A percentile compares a stretch with the other conserved stretches of the same genome.
Evolutionary conservation across 805 yeast genomes (phyloP).

Genomic region (Spathaspora hagerdaliae): DNA sequence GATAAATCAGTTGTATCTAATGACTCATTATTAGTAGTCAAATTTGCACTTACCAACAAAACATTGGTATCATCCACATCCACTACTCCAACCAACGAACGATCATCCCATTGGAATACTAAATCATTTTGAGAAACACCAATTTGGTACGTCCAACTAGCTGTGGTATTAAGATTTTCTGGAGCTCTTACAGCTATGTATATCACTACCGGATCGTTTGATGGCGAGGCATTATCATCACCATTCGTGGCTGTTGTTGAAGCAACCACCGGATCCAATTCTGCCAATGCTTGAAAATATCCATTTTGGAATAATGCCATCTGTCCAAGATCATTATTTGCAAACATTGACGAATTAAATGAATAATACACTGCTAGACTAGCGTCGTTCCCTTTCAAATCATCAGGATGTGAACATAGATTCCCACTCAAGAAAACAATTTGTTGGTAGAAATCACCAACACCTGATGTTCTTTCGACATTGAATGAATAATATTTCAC

Average conservation of each 20-base stretch:
- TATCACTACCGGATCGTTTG: constrained; percentile 8
- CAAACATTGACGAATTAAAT: constrained; percentile 32
- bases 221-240: background rate
- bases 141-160: constrained; percentile 59
- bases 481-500: constrained; percentile 40
- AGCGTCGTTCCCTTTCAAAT: constrained; percentile 18
- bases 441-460: constrained; percentile 43
- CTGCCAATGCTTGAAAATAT: constrained; percentile 37
- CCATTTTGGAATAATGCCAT: constrained; percentile 30
- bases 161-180: constrained; percentile 29
- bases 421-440: constrained; percentile 51
- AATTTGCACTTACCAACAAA: constrained; percentile 57
- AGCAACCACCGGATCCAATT: constrained; percentile 18
- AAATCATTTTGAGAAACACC: constrained; percentile 63
- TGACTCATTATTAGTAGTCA: constrained; percentile 15
- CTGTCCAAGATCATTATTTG: constrained; percentile 21
- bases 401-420: constrained; percentile 37
- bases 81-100: constrained; percentile 50
- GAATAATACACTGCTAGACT: constrained; percentile 36
- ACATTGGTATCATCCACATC: constrained; percentile 73
- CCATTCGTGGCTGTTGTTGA: background rate
- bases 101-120: constrained; percentile 66
- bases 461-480: constrained; percentile 42
- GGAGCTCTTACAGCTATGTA: constrained; percentile 42
- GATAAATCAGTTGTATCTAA: constrained; percentile 8